These are phyloP conservation scores for Fagopyrum esculentum DNA, from an alignment of 148 eudicot species.

Conservation along the genomic window DNA sequence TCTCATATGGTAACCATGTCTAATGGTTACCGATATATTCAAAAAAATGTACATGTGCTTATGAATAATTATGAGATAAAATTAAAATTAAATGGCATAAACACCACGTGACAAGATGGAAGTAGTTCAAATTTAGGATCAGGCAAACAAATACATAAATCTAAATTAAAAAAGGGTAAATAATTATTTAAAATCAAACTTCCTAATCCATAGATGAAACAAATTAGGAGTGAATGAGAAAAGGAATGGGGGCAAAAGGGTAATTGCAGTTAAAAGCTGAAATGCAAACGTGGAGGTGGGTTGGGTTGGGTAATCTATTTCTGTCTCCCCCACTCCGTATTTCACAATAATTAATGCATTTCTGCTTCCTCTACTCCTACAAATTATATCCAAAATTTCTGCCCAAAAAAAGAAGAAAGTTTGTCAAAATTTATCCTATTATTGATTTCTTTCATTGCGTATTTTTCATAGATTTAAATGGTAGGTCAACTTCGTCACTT, in stretches of 20 bases:
- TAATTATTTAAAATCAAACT: too few species aligned
- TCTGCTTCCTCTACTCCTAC: slow-evolving; percentile 1
- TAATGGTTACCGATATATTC: too few species aligned
- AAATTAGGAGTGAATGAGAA: background rate
- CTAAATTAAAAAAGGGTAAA: too few species aligned
- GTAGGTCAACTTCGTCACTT: slow-evolving; percentile 12
- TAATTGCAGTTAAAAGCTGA: background rate
- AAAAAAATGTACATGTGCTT: too few species aligned
- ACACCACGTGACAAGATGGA: too few species aligned
- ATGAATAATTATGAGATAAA: too few species aligned
- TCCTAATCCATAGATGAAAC: too few species aligned
- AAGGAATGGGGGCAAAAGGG: background rate
- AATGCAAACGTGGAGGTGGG: slow-evolving; percentile 5
- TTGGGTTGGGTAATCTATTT: background rate
- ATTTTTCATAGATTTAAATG: background rate
- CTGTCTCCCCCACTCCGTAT: background rate
- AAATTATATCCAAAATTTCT: background rate
- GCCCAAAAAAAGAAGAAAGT: background rate
- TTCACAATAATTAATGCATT: background rate
- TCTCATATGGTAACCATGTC: too few species aligned
- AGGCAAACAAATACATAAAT: too few species aligned
- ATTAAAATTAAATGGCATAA: too few species aligned
- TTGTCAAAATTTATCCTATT: background rate
- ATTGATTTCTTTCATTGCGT: background rate
- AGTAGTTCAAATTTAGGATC: too few species aligned